These are phyloP conservation scores for Pinus taeda DNA, from an alignment of 75 land plant species.

Conservation along the genomic window DNA sequence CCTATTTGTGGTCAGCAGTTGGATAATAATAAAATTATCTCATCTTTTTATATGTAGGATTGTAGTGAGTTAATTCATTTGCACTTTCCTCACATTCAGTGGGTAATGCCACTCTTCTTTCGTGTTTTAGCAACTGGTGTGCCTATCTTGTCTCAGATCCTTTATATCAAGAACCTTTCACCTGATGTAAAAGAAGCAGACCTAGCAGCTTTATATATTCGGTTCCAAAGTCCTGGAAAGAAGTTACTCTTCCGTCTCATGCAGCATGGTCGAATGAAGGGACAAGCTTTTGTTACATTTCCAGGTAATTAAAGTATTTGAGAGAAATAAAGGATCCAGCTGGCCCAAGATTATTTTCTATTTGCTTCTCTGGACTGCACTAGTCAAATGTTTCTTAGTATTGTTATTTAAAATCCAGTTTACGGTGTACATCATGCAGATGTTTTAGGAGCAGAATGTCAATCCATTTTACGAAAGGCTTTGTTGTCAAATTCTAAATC, in stretches of 20 bases:
- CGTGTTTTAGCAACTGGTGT: not conserved
- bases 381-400: not conserved
- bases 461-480: not conserved
- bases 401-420: not conserved
- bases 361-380: not conserved
- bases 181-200: conserved; percentile 41
- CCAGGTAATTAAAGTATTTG: conserved; percentile 21
- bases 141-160: conserved; percentile 14
- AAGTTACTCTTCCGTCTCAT: conserved; percentile 33
- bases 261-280: conserved; percentile 56
- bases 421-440: not conserved
- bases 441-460: not conserved
- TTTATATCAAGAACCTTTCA: conserved; percentile 37
- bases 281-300: conserved; percentile 51
- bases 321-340: not conserved
- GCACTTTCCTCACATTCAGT: not conserved
- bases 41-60: not conserved
- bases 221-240: conserved; percentile 23
- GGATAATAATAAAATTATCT: no score
- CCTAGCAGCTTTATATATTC: conserved; percentile 25
- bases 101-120: not conserved
- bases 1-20: no score
- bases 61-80: not conserved
- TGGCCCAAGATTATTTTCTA: not conserved
- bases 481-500: not conserved